Percentiles rank a stretch among this genome's conserved stretches.
These are phyloP conservation scores for Leishmania tarentolae DNA, from an alignment of 208 protist species.

Conservation along the genomic window DNA sequence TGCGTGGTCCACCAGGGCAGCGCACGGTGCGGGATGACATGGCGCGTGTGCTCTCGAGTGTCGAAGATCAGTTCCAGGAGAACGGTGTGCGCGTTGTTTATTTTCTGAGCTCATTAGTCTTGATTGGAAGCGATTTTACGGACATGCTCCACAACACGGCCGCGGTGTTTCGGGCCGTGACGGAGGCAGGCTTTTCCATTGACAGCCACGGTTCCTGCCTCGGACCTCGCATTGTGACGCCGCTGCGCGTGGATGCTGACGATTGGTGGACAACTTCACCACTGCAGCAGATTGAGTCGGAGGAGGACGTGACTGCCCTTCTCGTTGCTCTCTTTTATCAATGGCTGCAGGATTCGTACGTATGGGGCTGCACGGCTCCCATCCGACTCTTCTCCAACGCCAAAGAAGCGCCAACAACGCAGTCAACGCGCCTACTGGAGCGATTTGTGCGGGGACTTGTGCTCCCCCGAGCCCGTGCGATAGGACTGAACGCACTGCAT, in stretches of 20 bases:
- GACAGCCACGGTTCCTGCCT: constrained; percentile 50
- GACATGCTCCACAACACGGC: constrained; percentile 59
- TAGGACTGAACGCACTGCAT: constrained; percentile 37
- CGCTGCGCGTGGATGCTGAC: constrained; percentile 11
- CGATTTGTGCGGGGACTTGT: constrained; percentile 46
- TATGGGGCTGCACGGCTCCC: constrained; percentile 55
- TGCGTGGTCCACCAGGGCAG: constrained; percentile 54
- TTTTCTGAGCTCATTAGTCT: constrained; percentile 58
- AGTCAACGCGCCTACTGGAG: constrained; percentile 40
- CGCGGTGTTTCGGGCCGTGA: constrained; percentile 59
- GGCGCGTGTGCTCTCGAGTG: constrained; percentile 36
- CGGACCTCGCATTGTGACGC: constrained; percentile 41
- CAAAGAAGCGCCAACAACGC: neutral
- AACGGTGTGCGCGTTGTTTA: constrained; percentile 32
- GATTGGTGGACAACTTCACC: constrained; percentile 51
- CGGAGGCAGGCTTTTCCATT: constrained; percentile 43
- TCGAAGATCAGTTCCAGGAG: constrained; percentile 39
- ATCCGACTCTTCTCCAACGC: constrained; percentile 36
- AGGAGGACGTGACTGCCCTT: constrained; percentile 47
- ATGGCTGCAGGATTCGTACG: constrained; percentile 66
- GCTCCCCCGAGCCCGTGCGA: constrained; percentile 24
- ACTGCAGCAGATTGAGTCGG: constrained; percentile 30
- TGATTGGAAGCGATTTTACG: constrained; percentile 52
- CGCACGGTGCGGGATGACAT: constrained; percentile 51
- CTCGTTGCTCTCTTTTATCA: constrained; percentile 57